Base-by-base conservation (phyloP, 2,329 filamentous ascomycete genomes). In the Alternaria arborescens region DNA sequence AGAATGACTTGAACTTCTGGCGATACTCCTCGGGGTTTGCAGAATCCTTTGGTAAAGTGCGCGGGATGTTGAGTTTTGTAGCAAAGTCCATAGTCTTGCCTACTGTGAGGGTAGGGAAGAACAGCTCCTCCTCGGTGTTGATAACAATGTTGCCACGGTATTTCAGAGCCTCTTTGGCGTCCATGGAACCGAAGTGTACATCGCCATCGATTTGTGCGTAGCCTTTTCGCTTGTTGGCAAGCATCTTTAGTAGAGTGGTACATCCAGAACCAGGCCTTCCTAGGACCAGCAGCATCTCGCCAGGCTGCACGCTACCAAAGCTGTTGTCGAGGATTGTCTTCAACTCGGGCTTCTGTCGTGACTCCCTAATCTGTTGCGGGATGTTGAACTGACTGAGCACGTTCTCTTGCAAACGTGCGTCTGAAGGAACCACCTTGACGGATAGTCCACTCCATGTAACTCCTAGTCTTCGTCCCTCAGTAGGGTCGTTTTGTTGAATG, bases 111-210 rank as follows among this genome's bases (percentile, higher is more conserved):
- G 81, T 79, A 3, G 84, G 83, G 58, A 83, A 85, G 68, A 84
- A 84, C 0, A 82, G 82, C 53, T 85, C 84, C 50, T 85, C 83
- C 64, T 85, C 84, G 0, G 81, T 84, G 61, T 85, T 85, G 78
- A 69, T 96, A 11, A 84, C 93, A 69, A 94, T 91, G 75, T 93
- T 91, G 64, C 90, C 88, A 70, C 92, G 93, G 80, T 95, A 95
- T 8, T 75, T 80, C 66, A 93, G 87, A 1, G 90, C 89, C 78
- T 96, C 91, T 51, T 91, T 90, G 11, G 91, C 86, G 74, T 82
- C 71, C 84, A 88, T 67, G 92, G 88, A 58, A 81, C 69, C 69
- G 40, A 59, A 71, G 16, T 52, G 48, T 16, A 71, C 62, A 8
- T 70, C 62, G 28, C 92, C 92, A 68, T 92, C 88, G 28, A 90